Evolutionary conservation across 2,329 filamentous ascomycete genomes (phyloP), one percentile per base, ranked within the genome.

Genomic region (Boeremia lycopersici): DNA sequence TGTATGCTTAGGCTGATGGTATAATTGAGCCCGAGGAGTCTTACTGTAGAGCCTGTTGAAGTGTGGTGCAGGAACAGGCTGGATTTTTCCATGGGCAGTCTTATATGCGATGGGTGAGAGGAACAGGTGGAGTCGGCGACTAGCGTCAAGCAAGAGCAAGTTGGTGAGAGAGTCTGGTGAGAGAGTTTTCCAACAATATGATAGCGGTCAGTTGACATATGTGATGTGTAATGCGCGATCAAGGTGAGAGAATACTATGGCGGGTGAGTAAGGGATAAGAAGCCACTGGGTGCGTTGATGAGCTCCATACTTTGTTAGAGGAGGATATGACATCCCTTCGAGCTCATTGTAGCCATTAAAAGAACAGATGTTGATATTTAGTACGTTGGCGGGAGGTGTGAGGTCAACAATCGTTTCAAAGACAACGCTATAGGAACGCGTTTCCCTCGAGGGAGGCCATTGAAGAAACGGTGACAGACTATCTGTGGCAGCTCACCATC

Each of bases 1-100:
- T 33, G 9, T 26, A 2, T 31, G 28, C 6, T 39, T 15, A 28
- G 15, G 0, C 13, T 36, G n/a, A 11, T 39, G 3, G 15, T 36
- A 4, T 33, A 15, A 9, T 13, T 15, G 19, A 6, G 13, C 15
- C 19, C 19, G 19, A 15, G 13, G 17, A 3, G 26, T 23, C 7
- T 38, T 19, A 2, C 1, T 11, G 9, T 5, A 11, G 26, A 34
- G 35, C 28, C 25, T 34, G 15, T 6, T n/a, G 31, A 34, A 49
- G 35, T 38, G 34, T n/a, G 53, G 57, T 44, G 48, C 28, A 40
- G 44, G 17, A 15, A 45, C 40, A 11, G 44, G 44, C 26, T 11
- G 0, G 15, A 31, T 3, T 3, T 6, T 19, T 12, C 11, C 7
- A 5, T 1, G 19, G 33, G 12, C 12, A 30, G 29, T 13, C 9